These are phyloP conservation scores for Boletus bicolor DNA, from an alignment of 768 basidiomycete genomes.

Conservation along the genomic window DNA sequence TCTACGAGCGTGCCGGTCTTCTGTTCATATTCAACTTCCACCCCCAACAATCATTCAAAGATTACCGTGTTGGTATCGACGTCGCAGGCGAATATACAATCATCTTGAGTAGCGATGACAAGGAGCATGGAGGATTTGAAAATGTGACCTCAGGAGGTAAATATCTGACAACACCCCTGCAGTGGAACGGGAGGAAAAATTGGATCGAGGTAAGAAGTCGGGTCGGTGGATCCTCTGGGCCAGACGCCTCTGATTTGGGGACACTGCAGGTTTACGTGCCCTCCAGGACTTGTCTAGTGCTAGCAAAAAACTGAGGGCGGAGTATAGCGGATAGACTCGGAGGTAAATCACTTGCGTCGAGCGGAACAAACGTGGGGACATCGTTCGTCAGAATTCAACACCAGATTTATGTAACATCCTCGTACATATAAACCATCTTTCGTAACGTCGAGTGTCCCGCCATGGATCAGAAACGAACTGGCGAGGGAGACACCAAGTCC, in stretches of 20 bases:
- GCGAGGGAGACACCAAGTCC: conserved; percentile 3
- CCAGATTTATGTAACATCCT: background rate
- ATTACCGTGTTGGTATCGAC: conserved; percentile 92
- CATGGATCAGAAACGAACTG: conserved; percentile 22
- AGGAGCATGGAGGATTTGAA: conserved; percentile 85
- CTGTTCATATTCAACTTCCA: conserved; percentile 98
- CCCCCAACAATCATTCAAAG: conserved; percentile 82
- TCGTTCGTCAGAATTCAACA: background rate
- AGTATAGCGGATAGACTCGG: background rate
- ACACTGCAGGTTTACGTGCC: conserved; percentile 29
- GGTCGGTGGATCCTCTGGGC: background rate
- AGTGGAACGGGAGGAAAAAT: conserved; percentile 93
- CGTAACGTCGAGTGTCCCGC: background rate
- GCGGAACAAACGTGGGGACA: no score
- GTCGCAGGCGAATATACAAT: conserved; percentile 80
- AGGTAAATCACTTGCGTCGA: background rate
- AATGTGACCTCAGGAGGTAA: conserved; percentile 62
- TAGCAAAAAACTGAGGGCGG: conserved; percentile 20
- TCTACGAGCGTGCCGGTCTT: conserved; percentile 89
- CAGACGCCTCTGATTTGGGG: background rate
- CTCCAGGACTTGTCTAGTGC: conserved; percentile 31
- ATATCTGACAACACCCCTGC: conserved; percentile 79
- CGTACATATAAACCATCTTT: background rate
- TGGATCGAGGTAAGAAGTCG: conserved; percentile 66
- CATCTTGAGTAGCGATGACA: conserved; percentile 81